These are phyloP conservation scores for Verticillium tricorpus DNA, from an alignment of 2,329 filamentous ascomycete species.

Conservation along the genomic window DNA sequence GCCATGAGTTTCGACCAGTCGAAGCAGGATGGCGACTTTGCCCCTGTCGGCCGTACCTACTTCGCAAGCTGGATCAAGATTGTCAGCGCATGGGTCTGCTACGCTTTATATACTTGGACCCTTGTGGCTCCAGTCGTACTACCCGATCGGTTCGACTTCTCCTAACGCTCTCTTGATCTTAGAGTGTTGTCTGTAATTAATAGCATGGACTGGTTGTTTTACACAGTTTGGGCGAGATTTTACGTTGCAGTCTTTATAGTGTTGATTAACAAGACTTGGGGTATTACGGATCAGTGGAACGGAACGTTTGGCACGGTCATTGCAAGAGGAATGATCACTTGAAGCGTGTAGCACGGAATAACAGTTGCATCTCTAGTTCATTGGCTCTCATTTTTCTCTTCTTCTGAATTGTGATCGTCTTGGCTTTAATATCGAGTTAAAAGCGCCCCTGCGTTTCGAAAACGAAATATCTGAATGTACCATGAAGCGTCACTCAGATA, in stretches of 20 bases:
- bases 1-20: conserved; percentile 65
- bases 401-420: too few relatives aligned
- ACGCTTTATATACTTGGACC: conserved; percentile 90
- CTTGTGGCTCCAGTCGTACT: conserved; percentile 79
- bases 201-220: not conserved
- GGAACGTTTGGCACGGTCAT: too few relatives aligned
- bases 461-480: too few relatives aligned
- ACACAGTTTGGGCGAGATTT: not conserved
- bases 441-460: too few relatives aligned
- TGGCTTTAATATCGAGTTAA: too few relatives aligned
- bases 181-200: not conserved
- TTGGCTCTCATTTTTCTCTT: too few relatives aligned
- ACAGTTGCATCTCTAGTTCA: too few relatives aligned
- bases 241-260: not conserved
- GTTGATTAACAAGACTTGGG: not conserved
- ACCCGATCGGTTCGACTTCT: conserved; percentile 77
- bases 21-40: conserved; percentile 69
- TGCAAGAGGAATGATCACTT: too few relatives aligned
- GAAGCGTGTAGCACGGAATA: too few relatives aligned
- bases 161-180: conserved; percentile 15
- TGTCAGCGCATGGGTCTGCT: conserved; percentile 94
- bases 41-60: conserved; percentile 89
- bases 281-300: too few relatives aligned
- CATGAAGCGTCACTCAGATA: too few relatives aligned
- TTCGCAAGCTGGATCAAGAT: conserved; percentile 99